Conservation (phyloP, 129 eudicot genomes). For the Lactuca sativa region DNA sequence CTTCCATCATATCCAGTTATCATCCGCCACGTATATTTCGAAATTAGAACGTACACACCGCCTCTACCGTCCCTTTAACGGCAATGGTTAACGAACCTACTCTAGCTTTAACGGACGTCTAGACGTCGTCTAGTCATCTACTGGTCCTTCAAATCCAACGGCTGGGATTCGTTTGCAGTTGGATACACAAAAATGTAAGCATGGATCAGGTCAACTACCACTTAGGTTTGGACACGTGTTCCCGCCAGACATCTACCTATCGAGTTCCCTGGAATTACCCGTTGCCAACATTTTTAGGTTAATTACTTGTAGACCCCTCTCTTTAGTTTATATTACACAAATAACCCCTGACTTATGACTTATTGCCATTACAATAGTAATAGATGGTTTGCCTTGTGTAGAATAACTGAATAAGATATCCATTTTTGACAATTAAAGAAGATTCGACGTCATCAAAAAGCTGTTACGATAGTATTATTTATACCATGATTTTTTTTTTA, state of each 20-base stretch:
- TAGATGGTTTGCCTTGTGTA: not conserved
- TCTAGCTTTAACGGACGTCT: slow-evolving; percentile 4
- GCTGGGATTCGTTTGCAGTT: slow-evolving; percentile 42
- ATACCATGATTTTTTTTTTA: too few species aligned
- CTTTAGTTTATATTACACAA: not conserved
- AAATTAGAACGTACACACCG: slow-evolving; percentile 14
- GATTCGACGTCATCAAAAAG: not conserved
- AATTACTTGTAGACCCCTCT: not conserved
- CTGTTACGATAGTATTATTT: not conserved
- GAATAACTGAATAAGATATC: not conserved
- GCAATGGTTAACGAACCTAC: slow-evolving; percentile 31
- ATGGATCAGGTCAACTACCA: slow-evolving; percentile 35
- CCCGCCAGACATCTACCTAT: slow-evolving; percentile 32
- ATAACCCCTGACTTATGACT: not conserved
- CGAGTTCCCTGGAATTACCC: slow-evolving; percentile 43
- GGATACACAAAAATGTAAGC: slow-evolving; percentile 23
- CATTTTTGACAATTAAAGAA: not conserved
- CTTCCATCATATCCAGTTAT: not conserved
- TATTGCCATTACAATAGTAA: not conserved
- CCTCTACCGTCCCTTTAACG: slow-evolving; percentile 27
- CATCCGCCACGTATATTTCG: slow-evolving; percentile 7
- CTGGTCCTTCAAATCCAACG: slow-evolving; percentile 40
- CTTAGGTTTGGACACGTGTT: slow-evolving; percentile 27
- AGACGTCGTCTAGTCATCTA: slow-evolving; percentile 13
- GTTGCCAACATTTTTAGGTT: slow-evolving; percentile 32